Percentiles rank a stretch among this genome's conserved stretches.
Evolutionary conservation across 2,329 filamentous ascomycete genomes (phyloP).

Genomic region (Lasiodiplodia gonubiensis): DNA sequence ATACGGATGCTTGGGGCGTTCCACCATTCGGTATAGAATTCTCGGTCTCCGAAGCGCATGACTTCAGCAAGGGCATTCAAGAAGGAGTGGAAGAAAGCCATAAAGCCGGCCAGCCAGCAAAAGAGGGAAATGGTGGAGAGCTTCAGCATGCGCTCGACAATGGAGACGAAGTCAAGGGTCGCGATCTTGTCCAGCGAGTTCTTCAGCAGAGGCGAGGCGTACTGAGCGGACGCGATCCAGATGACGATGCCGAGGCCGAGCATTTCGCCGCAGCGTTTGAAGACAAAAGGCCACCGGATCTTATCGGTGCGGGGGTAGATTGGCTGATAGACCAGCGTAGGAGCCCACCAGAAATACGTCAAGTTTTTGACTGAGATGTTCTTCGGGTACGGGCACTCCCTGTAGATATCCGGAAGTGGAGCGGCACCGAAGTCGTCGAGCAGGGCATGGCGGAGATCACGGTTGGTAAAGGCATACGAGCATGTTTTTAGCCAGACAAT

Average conservation of each 20-base stretch:
- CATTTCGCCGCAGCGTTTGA: conserved; percentile 80
- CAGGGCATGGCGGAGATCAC: conserved; percentile 89
- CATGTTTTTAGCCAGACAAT: conserved; percentile 96
- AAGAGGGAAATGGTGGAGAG: conserved; percentile 92
- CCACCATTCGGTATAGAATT: conserved; percentile 99
- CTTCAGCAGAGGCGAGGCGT: conserved; percentile 84
- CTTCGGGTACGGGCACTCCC: conserved; percentile 80
- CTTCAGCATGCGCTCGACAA: conserved; percentile 90
- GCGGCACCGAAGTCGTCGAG: conserved; percentile 60
- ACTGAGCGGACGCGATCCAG: conserved; percentile 94
- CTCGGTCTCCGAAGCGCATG: conserved; percentile 86
- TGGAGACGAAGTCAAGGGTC: conserved; percentile 77
- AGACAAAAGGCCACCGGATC: conserved; percentile 87
- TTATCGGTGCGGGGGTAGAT: conserved; percentile 85
- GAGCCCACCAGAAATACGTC: conserved; percentile 97
- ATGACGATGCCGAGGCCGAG: conserved; percentile 83
- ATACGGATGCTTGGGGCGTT: conserved; percentile 77
- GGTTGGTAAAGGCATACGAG: conserved; percentile 95
- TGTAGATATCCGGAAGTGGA: conserved; percentile 83
- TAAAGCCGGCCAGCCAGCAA: conserved; percentile 98
- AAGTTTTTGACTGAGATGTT: conserved; percentile 91
- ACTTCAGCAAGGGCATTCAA: conserved; percentile 92
- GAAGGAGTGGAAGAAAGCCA: conserved; percentile 91
- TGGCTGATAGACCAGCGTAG: conserved; percentile 94
- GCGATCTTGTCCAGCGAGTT: conserved; percentile 91